Evolutionary conservation across 805 yeast genomes (phyloP).

Genomic region (Pichia cabralensis): DNA sequence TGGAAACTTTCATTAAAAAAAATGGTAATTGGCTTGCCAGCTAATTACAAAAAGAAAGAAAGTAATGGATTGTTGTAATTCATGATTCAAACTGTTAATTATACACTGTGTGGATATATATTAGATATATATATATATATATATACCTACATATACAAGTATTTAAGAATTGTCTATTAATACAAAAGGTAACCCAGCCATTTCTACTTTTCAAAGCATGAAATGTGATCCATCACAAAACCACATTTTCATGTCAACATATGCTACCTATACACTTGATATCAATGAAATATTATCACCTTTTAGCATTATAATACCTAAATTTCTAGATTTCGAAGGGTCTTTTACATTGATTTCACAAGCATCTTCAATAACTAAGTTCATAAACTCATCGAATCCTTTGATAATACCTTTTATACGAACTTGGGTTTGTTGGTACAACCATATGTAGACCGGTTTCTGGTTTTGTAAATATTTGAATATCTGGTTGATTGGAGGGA

Average conservation of each 20-base stretch:
- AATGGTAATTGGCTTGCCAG: too few species aligned
- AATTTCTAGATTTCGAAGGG: constrained; percentile 29
- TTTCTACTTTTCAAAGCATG: not conserved
- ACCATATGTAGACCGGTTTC: constrained; percentile 73
- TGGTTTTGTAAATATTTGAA: constrained; percentile 83
- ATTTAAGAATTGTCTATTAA: too few species aligned
- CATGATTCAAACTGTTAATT: too few species aligned
- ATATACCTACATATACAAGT: too few species aligned
- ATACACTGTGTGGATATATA: too few species aligned
- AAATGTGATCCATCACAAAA: constrained; percentile 7
- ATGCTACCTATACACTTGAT: constrained; percentile 20
- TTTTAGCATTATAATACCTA: constrained; percentile 74
- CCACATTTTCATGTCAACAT: not conserved
- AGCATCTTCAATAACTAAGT: constrained; percentile 52
- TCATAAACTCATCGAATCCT: constrained; percentile 98
- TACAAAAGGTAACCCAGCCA: constrained; percentile 1
- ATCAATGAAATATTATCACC: constrained; percentile 91
- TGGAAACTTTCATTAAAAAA: too few species aligned
- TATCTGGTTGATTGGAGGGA: constrained; percentile 88
- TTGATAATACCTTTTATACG: constrained; percentile 75
- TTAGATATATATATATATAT: too few species aligned
- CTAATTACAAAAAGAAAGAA: too few species aligned
- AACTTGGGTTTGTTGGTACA: constrained; percentile 71
- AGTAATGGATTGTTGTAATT: too few species aligned
- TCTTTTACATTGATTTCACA: constrained; percentile 50